Evolutionary conservation across 2,329 filamentous ascomycete genomes (phyloP).

Genomic region (Sphaerulina vaccinii): DNA sequence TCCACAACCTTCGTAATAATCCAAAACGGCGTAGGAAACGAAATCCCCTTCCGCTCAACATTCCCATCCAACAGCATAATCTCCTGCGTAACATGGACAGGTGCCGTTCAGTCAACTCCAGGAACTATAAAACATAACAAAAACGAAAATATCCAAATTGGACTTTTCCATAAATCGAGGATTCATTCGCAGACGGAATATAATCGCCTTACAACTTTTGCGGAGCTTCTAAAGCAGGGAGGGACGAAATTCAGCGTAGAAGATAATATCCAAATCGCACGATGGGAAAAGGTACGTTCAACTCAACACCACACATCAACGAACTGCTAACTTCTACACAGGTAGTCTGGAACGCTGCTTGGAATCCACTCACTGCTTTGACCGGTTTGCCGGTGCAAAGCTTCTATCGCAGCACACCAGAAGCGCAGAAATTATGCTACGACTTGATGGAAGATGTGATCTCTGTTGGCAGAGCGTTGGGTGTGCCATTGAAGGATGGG

Average conservation of each 20-base stretch:
- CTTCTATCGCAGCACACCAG: slow-evolving; percentile 43
- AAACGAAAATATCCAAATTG: slow-evolving; percentile 57
- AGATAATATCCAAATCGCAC: slow-evolving; percentile 55
- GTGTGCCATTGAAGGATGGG: slow-evolving; percentile 40
- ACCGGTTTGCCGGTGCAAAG: slow-evolving; percentile 45
- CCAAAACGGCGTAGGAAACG: slow-evolving; percentile 64
- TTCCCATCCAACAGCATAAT: slow-evolving; percentile 56
- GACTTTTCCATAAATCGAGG: slow-evolving; percentile 47
- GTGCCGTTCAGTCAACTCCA: slow-evolving; percentile 51
- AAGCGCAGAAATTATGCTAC: slow-evolving; percentile 42
- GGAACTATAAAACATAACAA: slow-evolving; percentile 53
- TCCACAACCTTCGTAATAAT: slow-evolving; percentile 59
- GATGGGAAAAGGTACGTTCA: too few species aligned
- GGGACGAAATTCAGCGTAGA: slow-evolving; percentile 51
- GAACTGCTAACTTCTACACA: too few species aligned
- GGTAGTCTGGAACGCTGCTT: slow-evolving; percentile 60
- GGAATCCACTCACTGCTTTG: slow-evolving; percentile 56
- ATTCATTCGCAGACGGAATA: slow-evolving; percentile 38
- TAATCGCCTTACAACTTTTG: slow-evolving; percentile 43
- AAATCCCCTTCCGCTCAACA: slow-evolving; percentile 51
- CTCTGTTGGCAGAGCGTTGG: slow-evolving; percentile 41
- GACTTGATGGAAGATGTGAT: slow-evolving; percentile 47
- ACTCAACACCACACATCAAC: too few species aligned
- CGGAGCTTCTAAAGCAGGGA: slow-evolving; percentile 43
- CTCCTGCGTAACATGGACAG: slow-evolving; percentile 57